phyloP scores from a whole-genome alignment of 805 yeast genomes.

The Pichia cephalocereana region DNA sequence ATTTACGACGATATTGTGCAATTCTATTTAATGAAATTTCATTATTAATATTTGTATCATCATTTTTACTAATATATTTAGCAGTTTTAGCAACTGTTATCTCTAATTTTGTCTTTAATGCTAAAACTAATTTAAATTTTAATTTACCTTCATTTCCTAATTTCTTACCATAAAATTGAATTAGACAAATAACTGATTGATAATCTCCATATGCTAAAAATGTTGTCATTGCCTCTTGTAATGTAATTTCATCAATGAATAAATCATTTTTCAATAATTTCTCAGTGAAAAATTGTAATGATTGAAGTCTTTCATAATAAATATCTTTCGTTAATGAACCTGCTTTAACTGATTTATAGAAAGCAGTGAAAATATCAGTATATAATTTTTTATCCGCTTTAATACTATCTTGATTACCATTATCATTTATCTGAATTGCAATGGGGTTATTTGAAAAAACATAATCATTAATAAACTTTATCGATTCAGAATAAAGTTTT shows the following conservation, averaged over 20 bases:
- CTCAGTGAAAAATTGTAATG: conserved; percentile 13
- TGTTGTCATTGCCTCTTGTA: conserved; percentile 11
- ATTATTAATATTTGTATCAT: background rate
- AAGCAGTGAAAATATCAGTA: conserved; percentile 4
- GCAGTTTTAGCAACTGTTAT: conserved; percentile 17
- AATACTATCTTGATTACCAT: background rate
- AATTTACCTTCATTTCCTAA: conserved; percentile 4
- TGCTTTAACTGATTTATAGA: conserved; percentile 7
- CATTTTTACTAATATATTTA: conserved; percentile 6
- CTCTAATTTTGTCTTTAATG: conserved; percentile 15
- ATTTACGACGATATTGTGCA: conserved; percentile 8
- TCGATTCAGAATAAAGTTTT: conserved; percentile 24
- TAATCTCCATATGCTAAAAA: conserved; percentile 21
- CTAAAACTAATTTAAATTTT: conserved; percentile 9
- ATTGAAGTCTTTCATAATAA: conserved; percentile 6
- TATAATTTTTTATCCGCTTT: conserved; percentile 3
- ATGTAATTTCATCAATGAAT: conserved; percentile 2
- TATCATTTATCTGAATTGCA: conserved; percentile 1
- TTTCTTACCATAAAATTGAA: conserved; percentile 17
- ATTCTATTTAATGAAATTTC: conserved; percentile 4
- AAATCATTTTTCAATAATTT: conserved; percentile 8
- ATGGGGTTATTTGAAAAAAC: conserved; percentile 10
- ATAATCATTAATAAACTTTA: conserved; percentile 25
- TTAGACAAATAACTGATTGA: conserved; percentile 15
- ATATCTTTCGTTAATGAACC: conserved; percentile 3